Evolutionary conservation across 2,329 filamentous ascomycete genomes (phyloP).

Genomic region (Sarocladiaceae sp.): DNA sequence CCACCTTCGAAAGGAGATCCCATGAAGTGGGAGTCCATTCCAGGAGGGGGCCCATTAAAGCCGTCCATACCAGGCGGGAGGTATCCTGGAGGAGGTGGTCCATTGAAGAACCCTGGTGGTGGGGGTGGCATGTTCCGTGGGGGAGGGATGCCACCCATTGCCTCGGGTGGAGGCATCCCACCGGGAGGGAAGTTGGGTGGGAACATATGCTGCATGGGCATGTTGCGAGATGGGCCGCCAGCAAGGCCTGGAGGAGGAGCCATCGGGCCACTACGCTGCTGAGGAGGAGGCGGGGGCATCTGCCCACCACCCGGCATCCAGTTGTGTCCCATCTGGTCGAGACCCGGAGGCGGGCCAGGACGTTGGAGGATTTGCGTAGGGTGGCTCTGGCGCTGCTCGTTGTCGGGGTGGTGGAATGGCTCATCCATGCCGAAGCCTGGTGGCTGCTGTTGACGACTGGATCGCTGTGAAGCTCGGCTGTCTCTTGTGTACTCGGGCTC

Average conservation of each 20-base stretch:
- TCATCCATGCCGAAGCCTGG: slow-evolving; percentile 49
- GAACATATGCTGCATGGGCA: slow-evolving; percentile 53
- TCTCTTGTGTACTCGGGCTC: slow-evolving; percentile 35
- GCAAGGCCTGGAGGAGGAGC: slow-evolving; percentile 55
- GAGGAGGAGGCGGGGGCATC: slow-evolving; percentile 32
- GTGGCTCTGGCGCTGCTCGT: slow-evolving; percentile 43
- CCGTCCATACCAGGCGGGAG: slow-evolving; percentile 48
- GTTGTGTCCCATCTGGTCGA: slow-evolving; percentile 53
- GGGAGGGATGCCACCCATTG: slow-evolving; percentile 42
- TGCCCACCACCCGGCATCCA: slow-evolving; percentile 44
- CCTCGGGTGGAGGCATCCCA: slow-evolving; percentile 39
- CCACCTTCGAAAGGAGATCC: slow-evolving; percentile 46
- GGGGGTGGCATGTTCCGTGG: slow-evolving; percentile 49
- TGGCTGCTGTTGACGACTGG: slow-evolving; percentile 38
- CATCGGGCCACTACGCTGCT: slow-evolving; percentile 39
- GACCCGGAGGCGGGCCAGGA: slow-evolving; percentile 52
- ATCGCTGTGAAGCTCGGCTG: slow-evolving; percentile 28
- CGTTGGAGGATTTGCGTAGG: slow-evolving; percentile 61
- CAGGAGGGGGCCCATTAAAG: slow-evolving; percentile 44
- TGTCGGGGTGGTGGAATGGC: slow-evolving; percentile 41
- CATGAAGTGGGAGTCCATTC: slow-evolving; percentile 39
- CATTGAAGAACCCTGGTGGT: slow-evolving; percentile 52
- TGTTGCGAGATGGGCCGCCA: slow-evolving; percentile 36
- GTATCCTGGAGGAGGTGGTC: slow-evolving; percentile 45
- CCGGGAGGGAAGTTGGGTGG: slow-evolving; percentile 54